These are phyloP conservation scores for Aspergillus sclerotiicarbonarius DNA, from an alignment of 495 filamentous ascomycete genomes.

Conservation along the genomic window DNA sequence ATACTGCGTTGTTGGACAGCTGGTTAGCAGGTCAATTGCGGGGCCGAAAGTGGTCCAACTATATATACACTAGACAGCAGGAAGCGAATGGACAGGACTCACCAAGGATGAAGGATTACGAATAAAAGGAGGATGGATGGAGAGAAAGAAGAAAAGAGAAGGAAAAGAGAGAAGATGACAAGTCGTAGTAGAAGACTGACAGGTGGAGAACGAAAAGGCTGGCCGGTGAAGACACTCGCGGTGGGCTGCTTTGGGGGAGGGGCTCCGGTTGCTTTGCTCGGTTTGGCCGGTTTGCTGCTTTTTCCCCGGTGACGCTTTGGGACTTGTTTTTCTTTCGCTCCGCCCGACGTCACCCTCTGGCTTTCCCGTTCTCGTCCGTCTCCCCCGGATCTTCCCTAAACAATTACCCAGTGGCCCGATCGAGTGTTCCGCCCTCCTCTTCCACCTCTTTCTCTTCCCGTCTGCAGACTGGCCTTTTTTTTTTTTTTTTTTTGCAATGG, in stretches of 20 bases:
- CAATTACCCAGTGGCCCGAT: conserved; percentile 29
- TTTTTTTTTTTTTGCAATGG: conserved; percentile 36
- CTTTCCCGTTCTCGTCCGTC: conserved; percentile 13
- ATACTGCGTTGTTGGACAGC: conserved; percentile 14
- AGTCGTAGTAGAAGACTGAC: conserved; percentile 4
- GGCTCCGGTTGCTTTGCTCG: conserved; percentile 20
- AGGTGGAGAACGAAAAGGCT: conserved; percentile 17
- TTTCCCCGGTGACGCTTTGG: conserved; percentile 43
- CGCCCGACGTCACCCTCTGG: conserved; percentile 27
- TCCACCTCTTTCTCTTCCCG: conserved; percentile 6
- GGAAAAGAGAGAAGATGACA: conserved; percentile 13
- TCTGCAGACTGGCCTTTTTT: not conserved
- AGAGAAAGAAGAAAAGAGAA: conserved; percentile 16
- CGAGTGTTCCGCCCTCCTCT: conserved; percentile 4
- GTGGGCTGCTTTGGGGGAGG: conserved; percentile 20
- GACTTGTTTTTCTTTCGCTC: conserved; percentile 15
- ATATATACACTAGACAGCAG: conserved; percentile 11
- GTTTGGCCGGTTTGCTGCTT: not conserved
- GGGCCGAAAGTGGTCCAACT: conserved; percentile 14
- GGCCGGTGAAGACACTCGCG: conserved; percentile 27
- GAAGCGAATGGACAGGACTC: not conserved
- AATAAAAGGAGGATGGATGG: conserved; percentile 24
- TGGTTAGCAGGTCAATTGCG: conserved; percentile 27
- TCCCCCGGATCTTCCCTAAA: conserved; percentile 40
- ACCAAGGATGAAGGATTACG: conserved; percentile 10